Percentiles rank a stretch among this genome's conserved stretches.
Conservation (phyloP, 2,329 filamentous ascomycete species). For the Neopestalotiopsis clavispora region DNA sequence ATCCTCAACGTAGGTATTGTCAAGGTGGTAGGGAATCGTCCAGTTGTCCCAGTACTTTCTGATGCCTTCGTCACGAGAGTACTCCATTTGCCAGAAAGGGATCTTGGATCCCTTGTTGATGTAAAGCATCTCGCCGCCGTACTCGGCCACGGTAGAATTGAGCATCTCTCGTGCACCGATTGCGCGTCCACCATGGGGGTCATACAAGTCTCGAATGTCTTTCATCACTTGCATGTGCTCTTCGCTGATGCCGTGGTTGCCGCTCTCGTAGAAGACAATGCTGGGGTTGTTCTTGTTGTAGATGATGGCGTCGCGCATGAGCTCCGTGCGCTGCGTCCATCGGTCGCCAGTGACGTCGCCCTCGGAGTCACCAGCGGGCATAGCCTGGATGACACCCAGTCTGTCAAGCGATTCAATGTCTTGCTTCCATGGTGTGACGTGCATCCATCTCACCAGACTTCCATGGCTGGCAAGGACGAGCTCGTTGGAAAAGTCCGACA, state of each 20-base stretch:
- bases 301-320: constrained; percentile 14
- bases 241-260: constrained; percentile 9
- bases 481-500: constrained; percentile 9
- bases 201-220: constrained; percentile 11
- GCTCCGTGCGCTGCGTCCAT: constrained; percentile 5
- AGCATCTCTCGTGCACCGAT: constrained; percentile 7
- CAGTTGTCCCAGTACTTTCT: constrained; percentile 13
- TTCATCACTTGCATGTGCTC: constrained; percentile 15
- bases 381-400: constrained; percentile 8
- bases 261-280: neutral
- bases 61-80: constrained; percentile 6
- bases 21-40: neutral
- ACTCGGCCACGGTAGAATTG: constrained; percentile 3
- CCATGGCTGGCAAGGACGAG: constrained; percentile 5
- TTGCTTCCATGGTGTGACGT: constrained; percentile 13
- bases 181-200: neutral
- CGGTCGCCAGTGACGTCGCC: neutral
- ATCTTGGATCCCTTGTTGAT: constrained; percentile 2
- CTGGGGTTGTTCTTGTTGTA: constrained; percentile 12
- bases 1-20: neutral
- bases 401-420: constrained; percentile 13
- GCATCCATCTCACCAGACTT: constrained; percentile 9
- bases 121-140: constrained; percentile 10
- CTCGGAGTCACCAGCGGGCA: constrained; percentile 11
- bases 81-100: constrained; percentile 12